Conservation (phyloP, 805 yeast genomes). For the Torulaspora gathmanii region DNA sequence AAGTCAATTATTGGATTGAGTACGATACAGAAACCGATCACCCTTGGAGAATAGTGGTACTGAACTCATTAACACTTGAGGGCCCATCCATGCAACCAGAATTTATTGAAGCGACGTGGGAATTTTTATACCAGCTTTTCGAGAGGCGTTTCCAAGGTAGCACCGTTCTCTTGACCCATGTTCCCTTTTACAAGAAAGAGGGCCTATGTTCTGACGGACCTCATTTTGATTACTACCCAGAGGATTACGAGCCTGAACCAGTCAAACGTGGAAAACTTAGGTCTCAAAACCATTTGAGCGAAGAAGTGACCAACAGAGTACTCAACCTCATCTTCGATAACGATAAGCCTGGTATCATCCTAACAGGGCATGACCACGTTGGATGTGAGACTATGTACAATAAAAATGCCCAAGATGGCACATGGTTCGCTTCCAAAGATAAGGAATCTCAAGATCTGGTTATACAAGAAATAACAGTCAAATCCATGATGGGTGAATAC, state of each 20-base stretch:
- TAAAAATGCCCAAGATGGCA: conserved; percentile 37
- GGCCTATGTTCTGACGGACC: conserved; percentile 92
- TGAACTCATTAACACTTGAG: conserved; percentile 78
- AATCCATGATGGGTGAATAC: conserved; percentile 95
- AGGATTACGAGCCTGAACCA: conserved; percentile 51
- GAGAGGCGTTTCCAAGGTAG: conserved; percentile 63
- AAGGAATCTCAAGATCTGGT: conserved; percentile 27
- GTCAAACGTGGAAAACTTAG: conserved; percentile 67
- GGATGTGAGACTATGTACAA: conserved; percentile 79
- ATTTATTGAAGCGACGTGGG: conserved; percentile 63
- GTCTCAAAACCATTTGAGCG: conserved; percentile 79
- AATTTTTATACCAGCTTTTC: conserved; percentile 59
- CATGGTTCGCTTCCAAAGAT: conserved; percentile 58
- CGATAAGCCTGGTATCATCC: conserved; percentile 65
- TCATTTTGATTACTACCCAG: conserved; percentile 53
- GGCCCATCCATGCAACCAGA: conserved; percentile 83
- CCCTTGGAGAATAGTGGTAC: conserved; percentile 85
- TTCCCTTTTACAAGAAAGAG: conserved; percentile 76
- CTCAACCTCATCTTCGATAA: conserved; percentile 67
- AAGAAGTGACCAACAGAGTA: conserved; percentile 61
- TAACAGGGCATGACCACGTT: conserved; percentile 95
- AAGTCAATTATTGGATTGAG: conserved; percentile 76
- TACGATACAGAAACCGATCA: conserved; percentile 57
- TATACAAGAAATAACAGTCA: conserved; percentile 74
- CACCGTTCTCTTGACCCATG: conserved; percentile 79